phyloP scores from a whole-genome alignment of 2,329 filamentous ascomycete species.

The Alternaria ventricosa region DNA sequence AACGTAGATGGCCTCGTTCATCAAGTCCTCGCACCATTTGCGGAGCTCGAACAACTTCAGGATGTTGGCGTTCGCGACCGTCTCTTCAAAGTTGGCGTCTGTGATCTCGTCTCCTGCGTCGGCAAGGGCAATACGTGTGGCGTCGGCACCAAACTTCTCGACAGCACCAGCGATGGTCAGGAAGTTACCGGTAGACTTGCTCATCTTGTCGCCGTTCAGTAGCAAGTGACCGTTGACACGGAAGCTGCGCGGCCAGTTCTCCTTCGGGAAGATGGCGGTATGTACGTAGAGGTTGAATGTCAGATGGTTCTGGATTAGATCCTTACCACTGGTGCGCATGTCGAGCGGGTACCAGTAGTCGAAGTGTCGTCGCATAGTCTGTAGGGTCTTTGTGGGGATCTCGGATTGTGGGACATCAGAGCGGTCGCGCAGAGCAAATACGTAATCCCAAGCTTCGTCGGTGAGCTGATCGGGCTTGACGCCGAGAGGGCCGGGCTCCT shows the following conservation, averaged over 20 bases:
- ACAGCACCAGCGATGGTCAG: slow-evolving; percentile 86
- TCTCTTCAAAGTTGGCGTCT: slow-evolving; percentile 97
- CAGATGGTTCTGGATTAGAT: slow-evolving; percentile 74
- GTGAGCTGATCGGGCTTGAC: slow-evolving; percentile 86
- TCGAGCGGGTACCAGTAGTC: slow-evolving; percentile 98
- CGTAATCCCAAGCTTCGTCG: slow-evolving; percentile 95
- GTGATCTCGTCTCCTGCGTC: slow-evolving; percentile 94
- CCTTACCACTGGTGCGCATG: slow-evolving; percentile 86
- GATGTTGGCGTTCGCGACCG: slow-evolving; percentile 90
- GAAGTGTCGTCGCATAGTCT: slow-evolving; percentile 87
- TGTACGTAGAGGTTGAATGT: slow-evolving; percentile 97
- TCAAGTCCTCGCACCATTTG: slow-evolving; percentile 90
- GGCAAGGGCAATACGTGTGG: slow-evolving; percentile 86
- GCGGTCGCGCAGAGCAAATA: slow-evolving; percentile 80
- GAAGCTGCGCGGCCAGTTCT: slow-evolving; percentile 87
- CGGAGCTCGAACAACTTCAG: slow-evolving; percentile 81
- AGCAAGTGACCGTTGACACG: slow-evolving; percentile 92
- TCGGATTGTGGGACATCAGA: slow-evolving; percentile 72
- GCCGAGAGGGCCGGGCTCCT: slow-evolving; percentile 49
- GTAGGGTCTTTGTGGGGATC: slow-evolving; percentile 75
- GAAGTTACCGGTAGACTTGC: slow-evolving; percentile 97
- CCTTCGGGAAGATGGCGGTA: slow-evolving; percentile 81
- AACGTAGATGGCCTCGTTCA: slow-evolving; percentile 64
- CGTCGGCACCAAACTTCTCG: slow-evolving; percentile 93
- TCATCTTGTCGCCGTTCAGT: slow-evolving; percentile 98